A percentile compares a stretch with the other conserved stretches of the same genome.
These are phyloP conservation scores for Pichia kudriavzevii DNA, from an alignment of 1,139 yeast genomes.

Conservation along the genomic window DNA sequence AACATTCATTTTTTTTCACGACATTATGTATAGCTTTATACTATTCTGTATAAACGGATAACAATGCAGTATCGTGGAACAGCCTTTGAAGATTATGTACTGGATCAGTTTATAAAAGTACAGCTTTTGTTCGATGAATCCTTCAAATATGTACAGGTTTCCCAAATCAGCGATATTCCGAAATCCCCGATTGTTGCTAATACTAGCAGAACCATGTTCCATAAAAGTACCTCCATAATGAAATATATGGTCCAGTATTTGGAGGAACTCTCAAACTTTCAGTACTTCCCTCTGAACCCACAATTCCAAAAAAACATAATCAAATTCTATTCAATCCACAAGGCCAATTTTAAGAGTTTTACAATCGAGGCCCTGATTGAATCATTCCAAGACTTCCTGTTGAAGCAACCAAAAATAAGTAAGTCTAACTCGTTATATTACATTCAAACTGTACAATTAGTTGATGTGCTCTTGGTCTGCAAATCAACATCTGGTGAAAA, in stretches of 20 bases:
- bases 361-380: constrained; percentile 9
- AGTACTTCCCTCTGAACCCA: constrained; percentile 14
- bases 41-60: no score
- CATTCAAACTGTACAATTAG: constrained; percentile 13
- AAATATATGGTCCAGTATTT: constrained; percentile 18
- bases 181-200: constrained; percentile 14
- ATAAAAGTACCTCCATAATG: constrained; percentile 10
- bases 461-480: constrained; percentile 16
- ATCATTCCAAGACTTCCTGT: constrained; percentile 7
- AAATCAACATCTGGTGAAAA: constrained; percentile 14
- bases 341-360: constrained; percentile 15
- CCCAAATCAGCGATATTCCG: constrained; percentile 16
- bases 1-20: no score
- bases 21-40: no score
- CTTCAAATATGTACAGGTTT: constrained; percentile 15
- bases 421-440: constrained; percentile 9
- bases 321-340: constrained; percentile 15
- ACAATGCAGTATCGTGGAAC: constrained; percentile 13
- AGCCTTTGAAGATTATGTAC: constrained; percentile 17
- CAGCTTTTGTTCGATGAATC: constrained; percentile 22
- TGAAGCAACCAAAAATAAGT: not conserved
- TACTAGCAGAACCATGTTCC: constrained; percentile 8
- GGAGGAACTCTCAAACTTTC: constrained; percentile 13
- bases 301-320: constrained; percentile 15
- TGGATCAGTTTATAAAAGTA: constrained; percentile 22